A percentile compares a stretch with the other conserved stretches of the same genome.
Conservation (phyloP, 202 grass and related monocot species). For the Zoysia matrella region DNA sequence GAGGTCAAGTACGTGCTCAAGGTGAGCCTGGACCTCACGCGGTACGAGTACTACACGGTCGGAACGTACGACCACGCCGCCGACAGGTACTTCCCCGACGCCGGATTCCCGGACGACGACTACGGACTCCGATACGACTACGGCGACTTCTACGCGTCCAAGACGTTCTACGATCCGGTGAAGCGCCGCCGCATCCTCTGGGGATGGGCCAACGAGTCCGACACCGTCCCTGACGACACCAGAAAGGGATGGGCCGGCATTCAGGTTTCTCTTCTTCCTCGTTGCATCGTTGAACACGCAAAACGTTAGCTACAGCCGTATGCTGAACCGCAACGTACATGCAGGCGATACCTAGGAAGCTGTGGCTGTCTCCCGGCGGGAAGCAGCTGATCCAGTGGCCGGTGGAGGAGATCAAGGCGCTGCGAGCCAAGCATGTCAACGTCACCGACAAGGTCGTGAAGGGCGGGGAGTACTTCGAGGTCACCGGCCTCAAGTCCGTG, state of each 20-base stretch:
- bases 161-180: conserved; percentile 63
- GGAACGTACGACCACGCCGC: conserved; percentile 49
- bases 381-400: conserved; percentile 77
- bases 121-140: conserved; percentile 64
- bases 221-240: conserved; percentile 45
- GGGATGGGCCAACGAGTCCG: conserved; percentile 76
- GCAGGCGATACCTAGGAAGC: conserved; percentile 64
- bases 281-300: neutral
- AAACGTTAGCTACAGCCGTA: no score
- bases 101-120: conserved; percentile 28
- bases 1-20: conserved; percentile 70
- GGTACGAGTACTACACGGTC: conserved; percentile 68
- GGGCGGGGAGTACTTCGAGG: conserved; percentile 40
- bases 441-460: conserved; percentile 34
- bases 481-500: conserved; percentile 50
- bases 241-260: conserved; percentile 72
- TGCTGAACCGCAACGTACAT: neutral
- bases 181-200: conserved; percentile 65
- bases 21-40: conserved; percentile 65
- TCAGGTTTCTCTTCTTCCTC: conserved; percentile 36
- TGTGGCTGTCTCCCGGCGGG: conserved; percentile 59
- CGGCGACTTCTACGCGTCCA: conserved; percentile 86
- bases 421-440: conserved; percentile 49
- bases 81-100: conserved; percentile 58
- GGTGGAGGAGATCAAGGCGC: conserved; percentile 61